Evolutionary conservation across 2,329 filamentous ascomycete genomes (phyloP).

Genomic region (Onygena corvina): DNA sequence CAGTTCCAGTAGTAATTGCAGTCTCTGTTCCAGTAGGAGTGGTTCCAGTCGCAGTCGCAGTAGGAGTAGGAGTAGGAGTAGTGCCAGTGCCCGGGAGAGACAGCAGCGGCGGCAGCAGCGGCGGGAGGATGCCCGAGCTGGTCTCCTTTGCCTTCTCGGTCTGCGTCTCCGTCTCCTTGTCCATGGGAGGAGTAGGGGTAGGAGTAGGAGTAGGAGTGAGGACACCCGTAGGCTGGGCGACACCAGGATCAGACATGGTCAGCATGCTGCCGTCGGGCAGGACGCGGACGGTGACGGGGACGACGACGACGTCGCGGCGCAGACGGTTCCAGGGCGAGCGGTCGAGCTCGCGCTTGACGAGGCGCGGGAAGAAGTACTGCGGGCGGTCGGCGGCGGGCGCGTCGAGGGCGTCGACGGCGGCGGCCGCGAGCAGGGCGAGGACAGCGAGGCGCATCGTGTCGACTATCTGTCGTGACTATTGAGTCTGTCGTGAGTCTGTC

Average conservation of each 20-base stretch:
- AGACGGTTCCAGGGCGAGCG: background rate
- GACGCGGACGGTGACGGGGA: slow-evolving; percentile 13
- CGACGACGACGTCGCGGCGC: slow-evolving; percentile 12
- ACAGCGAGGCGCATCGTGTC: slow-evolving; percentile 22
- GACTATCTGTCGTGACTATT: background rate
- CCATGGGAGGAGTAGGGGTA: background rate
- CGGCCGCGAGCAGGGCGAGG: slow-evolving; percentile 24
- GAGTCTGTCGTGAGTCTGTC: too few species aligned
- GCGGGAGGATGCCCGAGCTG: too few species aligned
- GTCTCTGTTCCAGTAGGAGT: background rate
- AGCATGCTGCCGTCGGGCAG: slow-evolving; percentile 9
- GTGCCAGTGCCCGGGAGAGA: background rate
- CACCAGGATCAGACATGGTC: background rate
- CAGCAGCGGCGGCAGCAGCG: too few species aligned
- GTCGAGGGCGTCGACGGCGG: slow-evolving; percentile 25
- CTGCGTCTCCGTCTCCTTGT: too few species aligned
- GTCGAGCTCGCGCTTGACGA: slow-evolving; percentile 20
- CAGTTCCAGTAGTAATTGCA: background rate
- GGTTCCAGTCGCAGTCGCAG: background rate
- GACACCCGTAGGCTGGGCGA: background rate
- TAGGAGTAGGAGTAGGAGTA: background rate
- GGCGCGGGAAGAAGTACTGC: slow-evolving; percentile 26
- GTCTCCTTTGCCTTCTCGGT: too few species aligned
- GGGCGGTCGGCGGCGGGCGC: slow-evolving; percentile 23
- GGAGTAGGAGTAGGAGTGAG: background rate